Evolutionary conservation across 164 flowering plant species (phyloP), one percentile per base, ranked within the genome.

Genomic region (Tinospora cordifolia): DNA sequence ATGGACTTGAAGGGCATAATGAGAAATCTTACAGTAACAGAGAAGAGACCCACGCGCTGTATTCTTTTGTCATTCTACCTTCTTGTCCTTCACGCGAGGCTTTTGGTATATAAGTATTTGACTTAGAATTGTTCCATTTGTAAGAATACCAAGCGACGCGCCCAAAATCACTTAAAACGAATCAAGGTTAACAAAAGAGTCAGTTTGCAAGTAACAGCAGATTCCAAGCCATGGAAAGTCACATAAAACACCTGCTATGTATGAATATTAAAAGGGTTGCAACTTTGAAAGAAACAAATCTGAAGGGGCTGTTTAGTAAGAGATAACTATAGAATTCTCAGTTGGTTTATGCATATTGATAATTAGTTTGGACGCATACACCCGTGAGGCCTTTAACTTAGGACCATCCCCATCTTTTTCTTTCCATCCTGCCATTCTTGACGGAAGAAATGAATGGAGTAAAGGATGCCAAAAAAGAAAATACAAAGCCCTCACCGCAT

Each of bases 121-220:
- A 76, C 88, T 79, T 75, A 94, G 78, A 73, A 94, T 79, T 69
- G 92, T 86, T 36, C 92, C 95, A 72, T 94, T 94, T 13, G 85
- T 84, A 69, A 86, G 25, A 22, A 89, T 72, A 46, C 93, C 95
- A 65, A 90, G 76, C 25, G 79, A 78, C 54, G 92, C 89, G 66
- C 99, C 99, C 91, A 88, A 6, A 58, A 86, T 74, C 80, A 92
- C 99, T 94, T 68, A 60, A 71, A 72, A 70, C 17, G 69, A 77
- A 71, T 88, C 69, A 86, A 87, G 89, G 87, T 59, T 76, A 36
- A 62, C 75, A 72, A 46, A 30, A 58, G 36, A 24, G 41, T 65
- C 8, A 9, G 12, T 44, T 63, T 40, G 21, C 67, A 40, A 60
- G 46, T 24, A 30, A 30, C 4, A 4, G 36, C 2, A 30, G 36